A percentile compares a stretch with the other conserved stretches of the same genome.
Conservation (phyloP, 768 basidiomycete genomes). For the Pleurotus citrinopileatus region DNA sequence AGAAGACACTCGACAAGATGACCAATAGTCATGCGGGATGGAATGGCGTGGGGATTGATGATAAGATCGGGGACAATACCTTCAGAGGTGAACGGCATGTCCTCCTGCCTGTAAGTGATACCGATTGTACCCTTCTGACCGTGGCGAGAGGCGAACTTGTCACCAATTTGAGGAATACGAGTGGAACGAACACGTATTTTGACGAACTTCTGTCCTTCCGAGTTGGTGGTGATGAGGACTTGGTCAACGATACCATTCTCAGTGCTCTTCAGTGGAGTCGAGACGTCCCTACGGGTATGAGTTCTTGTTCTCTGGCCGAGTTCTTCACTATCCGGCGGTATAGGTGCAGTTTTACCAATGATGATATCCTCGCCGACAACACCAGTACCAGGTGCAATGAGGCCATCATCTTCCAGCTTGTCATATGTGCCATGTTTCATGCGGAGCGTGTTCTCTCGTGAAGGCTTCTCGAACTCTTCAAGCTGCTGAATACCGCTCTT, state of each 20-base stretch:
- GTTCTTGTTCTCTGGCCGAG: slow-evolving; percentile 92
- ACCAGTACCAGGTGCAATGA: slow-evolving; percentile 93
- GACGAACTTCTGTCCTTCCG: slow-evolving; percentile 96
- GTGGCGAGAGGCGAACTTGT: slow-evolving; percentile 99
- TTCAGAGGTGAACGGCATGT: slow-evolving; percentile 98
- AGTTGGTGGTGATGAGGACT: slow-evolving; percentile 94
- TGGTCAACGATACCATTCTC: slow-evolving; percentile 98
- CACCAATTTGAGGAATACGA: slow-evolving; percentile 95
- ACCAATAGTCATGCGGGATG: slow-evolving; percentile 99
- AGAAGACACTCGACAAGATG: slow-evolving; percentile 98
- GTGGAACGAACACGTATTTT: slow-evolving; percentile 96
- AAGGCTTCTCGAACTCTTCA: slow-evolving; percentile 97
- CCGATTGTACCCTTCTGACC: slow-evolving; percentile 99
- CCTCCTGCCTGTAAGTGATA: slow-evolving; percentile 99
- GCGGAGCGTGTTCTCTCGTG: slow-evolving; percentile 86
- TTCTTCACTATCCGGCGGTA: slow-evolving; percentile 95
- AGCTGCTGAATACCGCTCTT: slow-evolving; percentile 87
- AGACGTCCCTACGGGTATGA: slow-evolving; percentile 94
- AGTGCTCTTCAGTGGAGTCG: slow-evolving; percentile 95
- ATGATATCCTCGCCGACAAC: slow-evolving; percentile 98
- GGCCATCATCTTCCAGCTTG: slow-evolving; percentile 94
- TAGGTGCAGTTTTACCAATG: slow-evolving; percentile 97
- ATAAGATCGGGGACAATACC: slow-evolving; percentile 96
- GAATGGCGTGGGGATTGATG: slow-evolving; percentile 99
- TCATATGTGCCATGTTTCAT: slow-evolving; percentile 99